Conservation (phyloP, 176 grass and related monocot species). For the Thinopyrum elongatum region DNA sequence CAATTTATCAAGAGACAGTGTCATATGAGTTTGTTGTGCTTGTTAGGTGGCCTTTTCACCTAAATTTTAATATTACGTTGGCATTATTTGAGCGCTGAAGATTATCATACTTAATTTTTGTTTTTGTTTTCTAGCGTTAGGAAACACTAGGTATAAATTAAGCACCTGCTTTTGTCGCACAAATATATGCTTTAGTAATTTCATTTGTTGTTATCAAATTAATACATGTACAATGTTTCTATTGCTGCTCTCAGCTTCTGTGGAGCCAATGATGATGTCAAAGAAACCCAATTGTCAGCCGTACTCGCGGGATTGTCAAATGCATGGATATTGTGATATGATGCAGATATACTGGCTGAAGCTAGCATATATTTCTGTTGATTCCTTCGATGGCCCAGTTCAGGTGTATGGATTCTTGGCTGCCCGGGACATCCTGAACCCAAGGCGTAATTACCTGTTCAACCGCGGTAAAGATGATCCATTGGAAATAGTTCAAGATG, state of each 20-base stretch:
- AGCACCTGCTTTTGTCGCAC: background rate
- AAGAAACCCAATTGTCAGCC: background rate
- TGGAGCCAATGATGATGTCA: background rate
- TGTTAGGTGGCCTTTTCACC: background rate
- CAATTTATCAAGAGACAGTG: background rate
- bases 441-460: background rate
- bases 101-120: background rate
- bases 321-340: background rate
- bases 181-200: background rate
- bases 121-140: background rate
- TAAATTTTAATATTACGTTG: background rate
- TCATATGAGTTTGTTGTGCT: background rate
- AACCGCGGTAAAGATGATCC: background rate
- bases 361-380: constrained; percentile 10
- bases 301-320: background rate
- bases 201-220: background rate
- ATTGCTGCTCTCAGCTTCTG: background rate
- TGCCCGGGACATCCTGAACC: background rate
- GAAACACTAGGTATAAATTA: background rate
- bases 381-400: constrained; percentile 2
- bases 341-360: constrained; percentile 6
- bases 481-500: background rate
- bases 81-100: background rate
- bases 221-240: background rate
- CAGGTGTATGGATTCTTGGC: constrained; percentile 2